Evolutionary conservation across 2,329 filamentous ascomycete genomes (phyloP), one percentile per base, ranked within the genome.

Genomic region (Xylaria multiplex): DNA sequence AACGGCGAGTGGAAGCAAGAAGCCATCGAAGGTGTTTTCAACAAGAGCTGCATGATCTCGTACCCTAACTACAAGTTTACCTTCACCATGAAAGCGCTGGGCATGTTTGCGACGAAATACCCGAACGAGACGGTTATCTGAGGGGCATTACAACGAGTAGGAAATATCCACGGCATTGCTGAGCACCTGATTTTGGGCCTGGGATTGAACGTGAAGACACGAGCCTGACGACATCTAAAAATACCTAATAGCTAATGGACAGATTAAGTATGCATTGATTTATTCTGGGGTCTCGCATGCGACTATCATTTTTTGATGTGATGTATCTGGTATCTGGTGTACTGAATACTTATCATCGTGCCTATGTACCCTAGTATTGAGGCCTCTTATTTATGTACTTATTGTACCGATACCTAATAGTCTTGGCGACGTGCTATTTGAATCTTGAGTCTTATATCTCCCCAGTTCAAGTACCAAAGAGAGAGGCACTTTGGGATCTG

Each of bases 31-130:
- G 96, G 96, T 2, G 96, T 99, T 11, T 99, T 99, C 81, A 99
- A 99, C 81, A 97, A 97, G 83, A 96, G 90, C 75, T 98, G 95
- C 84, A 98, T 97, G 93, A 99, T 99, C 71, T 96, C 93, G 0
- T 99, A 99, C 76, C 95, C 95, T 49, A 99, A 99, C 83, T 99
- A 99, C 84, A 99, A 98, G 83, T 96, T 97, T 78, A 92, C 91
- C 65, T 99, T 97, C 80, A 90, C 95, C 1, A 91, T 98, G 77
- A 97, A 96, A 81, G 96, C 96, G 1, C 79, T 99, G 70, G 96
- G 96, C 5, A 91, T 97, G 88, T 99, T 93, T 83, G 88, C 91
- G 4, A 86, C 83, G 72, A 87, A 84, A 69, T 94, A 90, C 70
- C 91, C 91, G 0, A 84, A 92, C 66, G 86, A 90, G 63, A 84